Percentiles rank a stretch among this genome's conserved stretches.
Evolutionary conservation across 495 filamentous ascomycete genomes (phyloP).

Genomic region (Penicillium cosmopolitanum): DNA sequence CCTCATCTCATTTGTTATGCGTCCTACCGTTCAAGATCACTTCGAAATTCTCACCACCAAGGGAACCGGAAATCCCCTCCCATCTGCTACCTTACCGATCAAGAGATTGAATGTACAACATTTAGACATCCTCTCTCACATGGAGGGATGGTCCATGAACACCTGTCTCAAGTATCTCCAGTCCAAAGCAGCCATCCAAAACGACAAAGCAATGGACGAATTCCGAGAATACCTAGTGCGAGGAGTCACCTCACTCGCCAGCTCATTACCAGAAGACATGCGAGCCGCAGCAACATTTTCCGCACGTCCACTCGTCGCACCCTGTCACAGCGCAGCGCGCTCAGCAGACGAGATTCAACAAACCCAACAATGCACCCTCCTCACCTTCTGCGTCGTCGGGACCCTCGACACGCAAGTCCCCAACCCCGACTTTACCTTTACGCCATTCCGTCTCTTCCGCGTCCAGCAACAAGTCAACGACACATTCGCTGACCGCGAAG

Average conservation of each 20-base stretch:
- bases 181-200: constrained; percentile 32
- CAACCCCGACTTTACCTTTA: constrained; percentile 46
- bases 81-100: constrained; percentile 61
- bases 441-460: constrained; percentile 60
- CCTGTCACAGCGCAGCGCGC: constrained; percentile 34
- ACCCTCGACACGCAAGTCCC: constrained; percentile 49
- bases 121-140: constrained; percentile 54
- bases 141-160: constrained; percentile 62
- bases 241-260: constrained; percentile 44
- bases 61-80: constrained; percentile 66
- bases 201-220: constrained; percentile 35
- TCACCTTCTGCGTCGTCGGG: constrained; percentile 61
- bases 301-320: constrained; percentile 49
- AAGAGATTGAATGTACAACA: constrained; percentile 62
- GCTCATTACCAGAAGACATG: constrained; percentile 49
- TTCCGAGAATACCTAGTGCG: constrained; percentile 48
- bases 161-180: constrained; percentile 53
- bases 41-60: constrained; percentile 77
- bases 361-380: constrained; percentile 34
- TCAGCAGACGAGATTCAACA: constrained; percentile 30
- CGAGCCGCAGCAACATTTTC: constrained; percentile 53
- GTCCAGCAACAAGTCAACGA: constrained; percentile 59
- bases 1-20: constrained; percentile 73
- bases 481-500: constrained; percentile 50
- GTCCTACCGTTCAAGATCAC: constrained; percentile 65